phyloP scores from a whole-genome alignment of 306 rosid genomes.

The Begonia loranthoides region DNA sequence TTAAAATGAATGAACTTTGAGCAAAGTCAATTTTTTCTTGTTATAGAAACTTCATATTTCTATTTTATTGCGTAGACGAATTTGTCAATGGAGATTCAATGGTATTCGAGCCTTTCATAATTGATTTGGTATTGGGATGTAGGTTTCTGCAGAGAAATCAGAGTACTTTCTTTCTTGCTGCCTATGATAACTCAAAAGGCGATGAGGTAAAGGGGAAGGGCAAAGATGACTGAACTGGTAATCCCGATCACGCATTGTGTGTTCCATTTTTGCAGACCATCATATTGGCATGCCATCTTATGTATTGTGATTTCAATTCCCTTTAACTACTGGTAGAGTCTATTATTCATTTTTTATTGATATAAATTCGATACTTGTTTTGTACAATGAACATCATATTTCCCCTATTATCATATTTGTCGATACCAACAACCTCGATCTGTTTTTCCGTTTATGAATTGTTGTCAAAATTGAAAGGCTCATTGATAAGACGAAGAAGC shows the following conservation, averaged over 20 bases:
- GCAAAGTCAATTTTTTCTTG: no score
- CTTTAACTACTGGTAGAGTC: not conserved
- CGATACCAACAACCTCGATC: no score
- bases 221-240: conserved; percentile 37
- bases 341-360: conserved; percentile 3
- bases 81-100: no score
- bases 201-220: conserved; percentile 61
- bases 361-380: conserved; percentile 3
- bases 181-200: conserved; percentile 46
- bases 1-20: no score
- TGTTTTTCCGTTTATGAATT: no score
- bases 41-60: no score
- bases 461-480: no score
- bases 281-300: conserved; percentile 3
- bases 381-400: not conserved
- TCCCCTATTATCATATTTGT: no score
- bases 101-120: no score
- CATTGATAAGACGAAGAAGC: no score
- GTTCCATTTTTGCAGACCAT: not conserved
- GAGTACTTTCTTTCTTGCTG: conserved; percentile 49
- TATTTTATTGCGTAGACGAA: no score
- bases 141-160: conserved; percentile 90
- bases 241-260: not conserved
- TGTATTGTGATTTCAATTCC: conserved; percentile 1
- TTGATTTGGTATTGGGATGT: conserved; percentile 9